phyloP scores from a whole-genome alignment of 106 monocot species.

The Allium fistulosum region DNA sequence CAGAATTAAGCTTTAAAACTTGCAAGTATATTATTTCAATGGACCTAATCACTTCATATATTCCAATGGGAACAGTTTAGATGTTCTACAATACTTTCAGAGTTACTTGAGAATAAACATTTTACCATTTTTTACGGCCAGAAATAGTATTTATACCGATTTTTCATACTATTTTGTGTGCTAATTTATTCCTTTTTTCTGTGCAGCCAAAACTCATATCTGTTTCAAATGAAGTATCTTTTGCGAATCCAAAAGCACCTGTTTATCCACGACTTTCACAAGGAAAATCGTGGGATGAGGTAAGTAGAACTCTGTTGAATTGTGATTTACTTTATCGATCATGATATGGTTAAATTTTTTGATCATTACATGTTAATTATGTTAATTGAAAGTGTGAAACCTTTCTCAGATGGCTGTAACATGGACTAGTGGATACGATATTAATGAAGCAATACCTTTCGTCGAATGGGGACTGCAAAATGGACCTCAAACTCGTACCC shows the following conservation, averaged over 20 bases:
- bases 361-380: background rate
- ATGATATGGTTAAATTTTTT: background rate
- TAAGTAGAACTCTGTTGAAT: constrained; percentile 5
- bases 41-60: too few species aligned
- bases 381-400: too few species aligned
- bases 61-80: too few species aligned
- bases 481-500: constrained; percentile 38
- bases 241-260: constrained; percentile 82
- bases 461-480: constrained; percentile 82
- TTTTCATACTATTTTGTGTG: too few species aligned
- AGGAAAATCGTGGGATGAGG: constrained; percentile 91
- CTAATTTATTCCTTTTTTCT: background rate
- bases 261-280: constrained; percentile 85
- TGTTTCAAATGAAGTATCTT: constrained; percentile 58
- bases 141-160: too few species aligned
- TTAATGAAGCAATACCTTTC: constrained; percentile 74
- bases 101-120: too few species aligned
- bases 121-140: too few species aligned
- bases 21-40: too few species aligned
- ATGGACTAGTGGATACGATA: constrained; percentile 93
- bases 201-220: constrained; percentile 83
- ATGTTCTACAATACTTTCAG: too few species aligned
- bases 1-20: too few species aligned
- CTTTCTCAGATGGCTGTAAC: constrained; percentile 75
- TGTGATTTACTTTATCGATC: background rate